Conservation (phyloP, 768 basidiomycete species). For the Galerina sulciceps region DNA sequence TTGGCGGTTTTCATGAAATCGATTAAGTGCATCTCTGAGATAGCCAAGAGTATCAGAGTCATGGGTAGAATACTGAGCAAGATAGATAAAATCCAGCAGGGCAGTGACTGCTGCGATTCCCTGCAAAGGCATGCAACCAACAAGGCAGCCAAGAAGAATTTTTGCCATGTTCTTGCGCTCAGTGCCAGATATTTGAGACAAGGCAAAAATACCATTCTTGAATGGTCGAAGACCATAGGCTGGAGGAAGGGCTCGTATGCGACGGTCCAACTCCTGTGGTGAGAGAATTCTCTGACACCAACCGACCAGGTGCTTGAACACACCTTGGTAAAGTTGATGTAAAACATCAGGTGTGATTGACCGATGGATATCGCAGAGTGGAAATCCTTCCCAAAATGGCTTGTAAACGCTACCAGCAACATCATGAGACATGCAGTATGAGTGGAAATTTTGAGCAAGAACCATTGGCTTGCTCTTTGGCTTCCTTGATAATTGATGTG, state of each 20-base stretch:
- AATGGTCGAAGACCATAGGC: conserved; percentile 37
- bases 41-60: conserved; percentile 23
- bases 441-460: conserved; percentile 18
- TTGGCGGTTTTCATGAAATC: conserved; percentile 17
- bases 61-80: conserved; percentile 26
- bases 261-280: conserved; percentile 15
- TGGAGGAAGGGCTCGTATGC: conserved; percentile 35
- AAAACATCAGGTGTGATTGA: conserved; percentile 22
- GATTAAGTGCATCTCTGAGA: conserved; percentile 10
- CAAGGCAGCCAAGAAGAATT: conserved; percentile 32
- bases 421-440: conserved; percentile 15
- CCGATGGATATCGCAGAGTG: conserved; percentile 15
- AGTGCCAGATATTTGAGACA: conserved; percentile 44
- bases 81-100: conserved; percentile 34
- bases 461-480: neutral
- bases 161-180: conserved; percentile 41
- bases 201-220: conserved; percentile 39
- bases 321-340: conserved; percentile 25
- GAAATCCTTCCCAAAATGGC: conserved; percentile 21
- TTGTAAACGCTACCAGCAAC: conserved; percentile 19
- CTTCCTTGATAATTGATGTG: conserved; percentile 11
- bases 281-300: conserved; percentile 14
- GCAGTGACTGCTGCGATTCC: conserved; percentile 20
- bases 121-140: conserved; percentile 20
- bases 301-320: conserved; percentile 17